These are phyloP conservation scores for Postia placenta DNA, from an alignment of 768 basidiomycete species.

Conservation along the genomic window DNA sequence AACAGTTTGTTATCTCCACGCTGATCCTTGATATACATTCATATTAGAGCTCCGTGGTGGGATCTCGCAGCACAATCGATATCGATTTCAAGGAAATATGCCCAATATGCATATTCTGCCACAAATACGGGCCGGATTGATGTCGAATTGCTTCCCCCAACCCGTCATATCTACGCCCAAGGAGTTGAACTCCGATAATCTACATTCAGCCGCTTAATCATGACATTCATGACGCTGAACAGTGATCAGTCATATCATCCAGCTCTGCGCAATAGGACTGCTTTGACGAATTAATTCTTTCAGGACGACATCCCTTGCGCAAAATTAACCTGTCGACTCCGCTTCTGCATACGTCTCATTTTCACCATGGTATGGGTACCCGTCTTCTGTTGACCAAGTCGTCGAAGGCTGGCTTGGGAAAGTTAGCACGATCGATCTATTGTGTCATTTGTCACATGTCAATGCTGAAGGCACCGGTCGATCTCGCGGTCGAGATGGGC, in stretches of 20 bases:
- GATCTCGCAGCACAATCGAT: not conserved
- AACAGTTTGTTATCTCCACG: not conserved
- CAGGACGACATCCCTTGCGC: not conserved
- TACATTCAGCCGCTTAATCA: not conserved
- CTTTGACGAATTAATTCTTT: not conserved
- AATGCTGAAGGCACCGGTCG: not conserved
- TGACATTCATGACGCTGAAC: not conserved
- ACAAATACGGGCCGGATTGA: not conserved
- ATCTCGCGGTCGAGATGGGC: not conserved
- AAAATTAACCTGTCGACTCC: not conserved
- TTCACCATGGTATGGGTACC: not conserved
- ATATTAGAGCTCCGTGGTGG: not conserved
- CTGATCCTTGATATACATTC: not conserved
- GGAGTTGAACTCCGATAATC: not conserved
- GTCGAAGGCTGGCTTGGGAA: not conserved
- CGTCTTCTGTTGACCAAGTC: not conserved
- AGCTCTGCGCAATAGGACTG: not conserved
- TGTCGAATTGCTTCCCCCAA: not conserved
- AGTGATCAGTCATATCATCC: not conserved
- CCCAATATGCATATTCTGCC: not conserved
- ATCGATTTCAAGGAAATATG: not conserved
- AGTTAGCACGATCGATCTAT: not conserved
- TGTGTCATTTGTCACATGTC: not conserved
- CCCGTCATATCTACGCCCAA: not conserved
- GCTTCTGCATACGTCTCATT: not conserved